Evolutionary conservation across 2,329 filamentous ascomycete species (phyloP).

Genomic region (Penicillium expansum): DNA sequence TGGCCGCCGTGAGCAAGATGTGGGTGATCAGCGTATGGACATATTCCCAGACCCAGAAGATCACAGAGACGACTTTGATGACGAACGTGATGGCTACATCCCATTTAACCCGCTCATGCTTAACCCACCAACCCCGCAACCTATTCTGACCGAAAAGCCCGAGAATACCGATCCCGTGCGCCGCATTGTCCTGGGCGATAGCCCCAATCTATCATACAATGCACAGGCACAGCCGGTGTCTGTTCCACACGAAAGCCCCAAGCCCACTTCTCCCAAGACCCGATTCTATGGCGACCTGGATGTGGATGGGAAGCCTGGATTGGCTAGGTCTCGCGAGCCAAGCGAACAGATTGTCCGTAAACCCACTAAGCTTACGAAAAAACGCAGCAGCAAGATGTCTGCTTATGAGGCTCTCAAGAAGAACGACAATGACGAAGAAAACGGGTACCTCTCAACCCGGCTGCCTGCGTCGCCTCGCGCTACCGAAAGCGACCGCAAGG

Average conservation of each 20-base stretch:
- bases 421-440: conserved; percentile 27
- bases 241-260: conserved; percentile 19
- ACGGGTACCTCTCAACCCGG: conserved; percentile 8
- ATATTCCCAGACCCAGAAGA: conserved; percentile 35
- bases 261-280: conserved; percentile 32
- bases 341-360: conserved; percentile 26
- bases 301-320: conserved; percentile 24
- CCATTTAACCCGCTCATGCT: conserved; percentile 45
- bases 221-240: conserved; percentile 23
- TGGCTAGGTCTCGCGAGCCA: conserved; percentile 23
- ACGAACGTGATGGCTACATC: conserved; percentile 18
- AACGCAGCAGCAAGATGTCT: conserved; percentile 33
- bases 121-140: conserved; percentile 47
- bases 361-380: conserved; percentile 32
- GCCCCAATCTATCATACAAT: conserved; percentile 35
- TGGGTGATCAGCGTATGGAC: conserved; percentile 38
- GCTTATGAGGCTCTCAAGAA: conserved; percentile 38
- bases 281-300: conserved; percentile 43
- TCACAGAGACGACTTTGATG: conserved; percentile 27
- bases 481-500: conserved; percentile 40
- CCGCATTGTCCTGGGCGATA: conserved; percentile 34
- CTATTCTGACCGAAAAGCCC: conserved; percentile 23
- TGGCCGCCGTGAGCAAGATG: conserved; percentile 32
- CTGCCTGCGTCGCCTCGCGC: conserved; percentile 10
- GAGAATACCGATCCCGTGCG: conserved; percentile 27